These are phyloP conservation scores for Trichomonascaceae sp. DNA, from an alignment of 1,139 yeast genomes.

Conservation along the genomic window DNA sequence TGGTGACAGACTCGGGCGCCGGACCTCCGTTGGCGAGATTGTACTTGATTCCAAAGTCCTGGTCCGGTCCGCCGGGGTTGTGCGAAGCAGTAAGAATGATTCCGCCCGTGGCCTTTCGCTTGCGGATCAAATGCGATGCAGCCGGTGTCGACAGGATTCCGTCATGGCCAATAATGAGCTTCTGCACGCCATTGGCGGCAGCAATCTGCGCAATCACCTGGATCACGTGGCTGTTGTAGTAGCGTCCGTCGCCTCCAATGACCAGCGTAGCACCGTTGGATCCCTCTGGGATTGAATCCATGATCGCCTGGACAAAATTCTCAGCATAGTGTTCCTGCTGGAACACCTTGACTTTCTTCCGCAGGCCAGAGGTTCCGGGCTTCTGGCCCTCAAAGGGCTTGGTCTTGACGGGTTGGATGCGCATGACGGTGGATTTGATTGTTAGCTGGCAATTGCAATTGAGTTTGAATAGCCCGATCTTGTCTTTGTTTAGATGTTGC, in stretches of 20 bases:
- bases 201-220: slow-evolving; percentile 71
- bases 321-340: slow-evolving; percentile 76
- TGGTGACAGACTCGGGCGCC: slow-evolving; percentile 93
- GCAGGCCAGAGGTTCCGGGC: slow-evolving; percentile 95
- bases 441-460: no score
- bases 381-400: slow-evolving; percentile 80
- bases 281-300: slow-evolving; percentile 87
- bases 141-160: slow-evolving; percentile 94
- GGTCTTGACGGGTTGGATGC: slow-evolving; percentile 32
- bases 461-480: no score
- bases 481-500: no score
- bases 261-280: slow-evolving; percentile 61
- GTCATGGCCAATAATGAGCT: slow-evolving; percentile 73
- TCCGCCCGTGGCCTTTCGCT: slow-evolving; percentile 76
- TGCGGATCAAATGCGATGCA: slow-evolving; percentile 81
- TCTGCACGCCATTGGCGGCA: slow-evolving; percentile 83
- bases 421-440: slow-evolving; percentile 2
- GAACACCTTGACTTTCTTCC: slow-evolving; percentile 82
- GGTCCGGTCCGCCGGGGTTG: slow-evolving; percentile 95
- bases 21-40: slow-evolving; percentile 95
- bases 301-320: slow-evolving; percentile 79
- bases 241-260: slow-evolving; percentile 96
- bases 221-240: slow-evolving; percentile 70
- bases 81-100: slow-evolving; percentile 94
- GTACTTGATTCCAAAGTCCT: slow-evolving; percentile 93